Evolutionary conservation across 345 rosid species (phyloP), one percentile per base, ranked within the genome.

Genomic region (Rhodamnia rubescens): DNA sequence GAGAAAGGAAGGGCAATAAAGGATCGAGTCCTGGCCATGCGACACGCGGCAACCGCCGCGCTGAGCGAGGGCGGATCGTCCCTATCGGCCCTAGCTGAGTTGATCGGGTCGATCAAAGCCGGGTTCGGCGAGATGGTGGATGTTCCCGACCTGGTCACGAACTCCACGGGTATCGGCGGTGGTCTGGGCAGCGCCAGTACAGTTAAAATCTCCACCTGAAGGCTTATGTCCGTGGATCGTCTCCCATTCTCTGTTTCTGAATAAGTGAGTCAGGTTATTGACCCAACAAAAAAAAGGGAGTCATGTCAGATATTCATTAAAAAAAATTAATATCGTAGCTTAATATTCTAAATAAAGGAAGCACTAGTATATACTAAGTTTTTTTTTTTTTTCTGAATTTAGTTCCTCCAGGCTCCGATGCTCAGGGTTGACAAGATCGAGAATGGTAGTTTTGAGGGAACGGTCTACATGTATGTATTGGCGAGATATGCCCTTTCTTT

Each of bases 41-140:
- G 56, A 11, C 83, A 80, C 0, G 84, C n/a, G 2, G 89, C 89
- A 1, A 61, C 7, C 44, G 88, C 57, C 0, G 90, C 89, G 5
- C 36, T 56, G 24, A 29, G 82, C 4, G 85, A 78, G 7, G 88
- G 84, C 18, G 92, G 92, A 11, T 47, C 90, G 5, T 85, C 90
- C 5, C 42, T 27, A 14, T 53, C 21, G 6, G 88, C 89, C 15
- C 36, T 88, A 21, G 86, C 84, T 40, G 49, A 84, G 51, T 47
- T 88, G 49, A 10, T 81, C 11, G 29, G 85, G 26, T 59, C 36
- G 40, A 59, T 59, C 10, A 27, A 59, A 6, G 74, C 40, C 36
- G 9, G 40, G 74, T 59, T 4, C 20, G 14, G 40, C 20, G 74
- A 59, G 8, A n/a, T n/a, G n/a, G 40, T 59, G 74, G 74, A 59